Evolutionary conservation across 75 land plant genomes (phyloP).

Genomic region (Pinus taeda): DNA sequence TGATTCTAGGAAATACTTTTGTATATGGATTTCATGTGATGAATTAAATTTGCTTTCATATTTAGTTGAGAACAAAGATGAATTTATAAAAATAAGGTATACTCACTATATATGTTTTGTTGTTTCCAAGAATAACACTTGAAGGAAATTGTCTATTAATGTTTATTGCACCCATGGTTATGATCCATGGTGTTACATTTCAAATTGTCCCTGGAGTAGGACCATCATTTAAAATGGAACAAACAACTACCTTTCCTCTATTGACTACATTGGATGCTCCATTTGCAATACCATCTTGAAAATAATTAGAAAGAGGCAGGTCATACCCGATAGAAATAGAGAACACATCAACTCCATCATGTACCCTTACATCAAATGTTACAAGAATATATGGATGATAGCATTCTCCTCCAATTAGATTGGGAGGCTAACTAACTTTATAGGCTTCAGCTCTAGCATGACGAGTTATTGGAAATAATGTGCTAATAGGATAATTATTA

Average conservation of each 20-base stretch:
- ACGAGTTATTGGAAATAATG: no score
- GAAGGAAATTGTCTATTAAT: constrained; percentile 21
- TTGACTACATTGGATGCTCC: constrained; percentile 29
- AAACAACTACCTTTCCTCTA: constrained; percentile 16
- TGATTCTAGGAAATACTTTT: no score
- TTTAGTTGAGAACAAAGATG: no score
- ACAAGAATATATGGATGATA: constrained; percentile 22
- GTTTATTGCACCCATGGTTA: constrained; percentile 33
- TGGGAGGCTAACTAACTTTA: constrained; percentile 35
- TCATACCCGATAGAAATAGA: constrained; percentile 21
- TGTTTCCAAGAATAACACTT: constrained; percentile 14
- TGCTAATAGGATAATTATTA: no score
- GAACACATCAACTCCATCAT: constrained; percentile 40
- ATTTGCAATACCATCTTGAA: constrained; percentile 16
- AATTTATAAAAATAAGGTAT: no score
- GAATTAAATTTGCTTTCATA: no score
- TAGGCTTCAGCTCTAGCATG: neutral
- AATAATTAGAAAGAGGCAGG: constrained; percentile 15
- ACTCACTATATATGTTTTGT: constrained; percentile 10
- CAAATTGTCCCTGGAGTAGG: constrained; percentile 17
- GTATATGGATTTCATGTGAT: no score
- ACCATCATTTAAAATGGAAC: constrained; percentile 32
- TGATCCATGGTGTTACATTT: constrained; percentile 35
- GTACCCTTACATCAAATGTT: constrained; percentile 32
- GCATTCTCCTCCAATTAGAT: constrained; percentile 9